Percentiles rank a stretch among this genome's conserved stretches.
Evolutionary conservation across 352 stramenopile species (phyloP).

Genomic region (Globisporangium orthogonon): DNA sequence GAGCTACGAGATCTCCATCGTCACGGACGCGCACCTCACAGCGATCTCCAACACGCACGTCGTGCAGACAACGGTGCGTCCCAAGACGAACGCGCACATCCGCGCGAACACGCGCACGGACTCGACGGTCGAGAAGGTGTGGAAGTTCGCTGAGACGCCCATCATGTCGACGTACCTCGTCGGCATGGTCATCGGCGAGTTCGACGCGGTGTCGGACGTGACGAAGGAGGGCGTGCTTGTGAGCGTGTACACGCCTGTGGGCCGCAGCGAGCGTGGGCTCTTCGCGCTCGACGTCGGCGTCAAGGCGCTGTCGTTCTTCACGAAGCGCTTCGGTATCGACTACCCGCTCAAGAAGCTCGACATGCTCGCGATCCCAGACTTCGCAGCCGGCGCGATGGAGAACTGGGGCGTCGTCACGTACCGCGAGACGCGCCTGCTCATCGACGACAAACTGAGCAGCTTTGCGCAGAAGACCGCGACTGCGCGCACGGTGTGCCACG

Average conservation of each 20-base stretch:
- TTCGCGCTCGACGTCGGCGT: conserved; percentile 87
- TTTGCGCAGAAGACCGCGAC: conserved; percentile 62
- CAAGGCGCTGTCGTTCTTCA: conserved; percentile 68
- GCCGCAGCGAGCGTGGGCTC: conserved; percentile 82
- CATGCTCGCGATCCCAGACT: conserved; percentile 95
- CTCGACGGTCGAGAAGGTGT: conserved; percentile 48
- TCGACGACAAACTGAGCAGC: conserved; percentile 52
- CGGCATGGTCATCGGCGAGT: conserved; percentile 94
- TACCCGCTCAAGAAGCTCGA: conserved; percentile 99
- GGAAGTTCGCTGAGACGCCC: conserved; percentile 90
- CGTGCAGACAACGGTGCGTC: conserved; percentile 58
- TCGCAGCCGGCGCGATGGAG: conserved; percentile 92
- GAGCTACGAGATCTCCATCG: conserved; percentile 91
- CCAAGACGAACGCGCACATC: conserved; percentile 53
- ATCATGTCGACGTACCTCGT: conserved; percentile 98
- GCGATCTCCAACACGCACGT: conserved; percentile 97
- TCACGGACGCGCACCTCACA: conserved; percentile 87
- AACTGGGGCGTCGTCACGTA: conserved; percentile 96
- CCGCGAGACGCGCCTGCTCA: conserved; percentile 88
- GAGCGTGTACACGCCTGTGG: conserved; percentile 93
- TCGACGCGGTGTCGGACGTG: conserved; percentile 91
- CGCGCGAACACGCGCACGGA: conserved; percentile 38
- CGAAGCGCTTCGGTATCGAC: conserved; percentile 59
- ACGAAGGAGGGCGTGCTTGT: conserved; percentile 90
- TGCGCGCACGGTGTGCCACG: conserved; percentile 94